These are phyloP conservation scores for Pilaira anomala DNA, from an alignment of 192 early-diverging fungal species.

Conservation along the genomic window DNA sequence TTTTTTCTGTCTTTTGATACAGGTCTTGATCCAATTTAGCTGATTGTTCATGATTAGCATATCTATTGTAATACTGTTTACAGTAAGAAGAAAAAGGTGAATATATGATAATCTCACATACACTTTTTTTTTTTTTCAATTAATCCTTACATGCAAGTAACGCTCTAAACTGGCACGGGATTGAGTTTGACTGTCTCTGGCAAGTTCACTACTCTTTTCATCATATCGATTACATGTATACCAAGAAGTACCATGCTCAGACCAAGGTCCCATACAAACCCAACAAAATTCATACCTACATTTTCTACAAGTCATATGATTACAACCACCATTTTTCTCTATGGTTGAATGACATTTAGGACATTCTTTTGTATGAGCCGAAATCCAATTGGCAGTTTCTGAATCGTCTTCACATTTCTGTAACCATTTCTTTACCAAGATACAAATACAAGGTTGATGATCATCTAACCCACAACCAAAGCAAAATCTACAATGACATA, in stretches of 20 bases:
- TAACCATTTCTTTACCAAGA: slow-evolving; percentile 46
- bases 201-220: slow-evolving; percentile 82
- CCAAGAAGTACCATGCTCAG: slow-evolving; percentile 89
- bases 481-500: slow-evolving; percentile 80
- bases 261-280: slow-evolving; percentile 96
- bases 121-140: no score
- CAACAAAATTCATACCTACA: slow-evolving; percentile 99
- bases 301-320: slow-evolving; percentile 99
- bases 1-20: slow-evolving; percentile 81
- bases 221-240: slow-evolving; percentile 98
- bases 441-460: slow-evolving; percentile 90
- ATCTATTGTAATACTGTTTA: slow-evolving; percentile 90
- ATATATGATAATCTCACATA: not conserved
- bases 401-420: slow-evolving; percentile 97
- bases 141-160: slow-evolving; percentile 84
- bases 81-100: not conserved
- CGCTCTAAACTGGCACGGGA: slow-evolving; percentile 85
- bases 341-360: slow-evolving; percentile 90
- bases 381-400: slow-evolving; percentile 97
- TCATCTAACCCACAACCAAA: slow-evolving; percentile 85
- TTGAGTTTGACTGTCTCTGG: slow-evolving; percentile 83
- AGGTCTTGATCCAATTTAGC: slow-evolving; percentile 81
- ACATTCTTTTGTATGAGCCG: slow-evolving; percentile 93
- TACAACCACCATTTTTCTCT: slow-evolving; percentile 99
- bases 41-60: slow-evolving; percentile 96